Percentiles rank a stretch among this genome's conserved stretches.
phyloP scores from a whole-genome alignment of 2,329 filamentous ascomycete genomes.

The Teratosphaeriaceae sp. region DNA sequence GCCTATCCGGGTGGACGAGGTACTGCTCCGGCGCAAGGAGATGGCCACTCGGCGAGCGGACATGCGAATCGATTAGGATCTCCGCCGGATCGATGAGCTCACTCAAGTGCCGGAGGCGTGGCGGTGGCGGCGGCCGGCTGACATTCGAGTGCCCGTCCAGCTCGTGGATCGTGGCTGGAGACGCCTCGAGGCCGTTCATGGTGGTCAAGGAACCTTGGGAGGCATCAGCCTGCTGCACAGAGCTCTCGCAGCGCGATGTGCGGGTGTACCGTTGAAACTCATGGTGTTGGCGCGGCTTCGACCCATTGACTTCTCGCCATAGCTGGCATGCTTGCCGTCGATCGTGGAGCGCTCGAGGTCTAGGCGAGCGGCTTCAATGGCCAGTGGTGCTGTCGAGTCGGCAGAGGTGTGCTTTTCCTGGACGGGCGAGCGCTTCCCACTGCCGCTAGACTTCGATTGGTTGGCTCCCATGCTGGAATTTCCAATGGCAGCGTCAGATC shows the following conservation, averaged over 20 bases:
- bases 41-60: conserved; percentile 28
- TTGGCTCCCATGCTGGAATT: conserved; percentile 5
- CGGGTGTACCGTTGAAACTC: neutral
- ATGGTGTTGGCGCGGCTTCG: conserved; percentile 3
- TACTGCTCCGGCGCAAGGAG: conserved; percentile 21
- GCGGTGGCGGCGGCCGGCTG: conserved; percentile 17
- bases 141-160: conserved; percentile 17
- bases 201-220: neutral
- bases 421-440: conserved; percentile 3
- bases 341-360: neutral
- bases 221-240: neutral
- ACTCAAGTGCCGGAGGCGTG: conserved; percentile 16
- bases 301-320: neutral
- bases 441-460: neutral
- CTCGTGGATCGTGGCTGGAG: conserved; percentile 5
- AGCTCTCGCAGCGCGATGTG: neutral
- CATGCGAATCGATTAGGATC: conserved; percentile 14
- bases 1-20: conserved; percentile 23
- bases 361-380: neutral
- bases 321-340: conserved; percentile 1
- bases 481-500: too few species aligned
- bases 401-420: conserved; percentile 7
- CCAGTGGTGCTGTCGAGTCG: conserved; percentile 4
- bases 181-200: neutral
- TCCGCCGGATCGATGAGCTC: conserved; percentile 24